Percentiles rank a stretch among this genome's conserved stretches.
Evolutionary conservation across 805 yeast species (phyloP).

Genomic region (Wickerhamomyces chaumierensis): DNA sequence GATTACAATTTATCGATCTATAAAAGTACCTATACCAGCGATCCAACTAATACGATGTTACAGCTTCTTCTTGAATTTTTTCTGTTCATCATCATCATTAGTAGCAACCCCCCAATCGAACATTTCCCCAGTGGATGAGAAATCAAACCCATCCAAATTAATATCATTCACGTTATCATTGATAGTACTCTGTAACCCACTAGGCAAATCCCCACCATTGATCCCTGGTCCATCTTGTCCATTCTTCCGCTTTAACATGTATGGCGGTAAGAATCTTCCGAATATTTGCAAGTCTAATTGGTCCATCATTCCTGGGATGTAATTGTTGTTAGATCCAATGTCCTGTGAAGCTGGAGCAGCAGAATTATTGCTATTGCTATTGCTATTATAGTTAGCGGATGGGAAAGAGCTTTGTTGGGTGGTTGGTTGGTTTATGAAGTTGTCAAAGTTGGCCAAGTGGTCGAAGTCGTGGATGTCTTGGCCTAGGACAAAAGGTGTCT

Average conservation of each 20-base stretch:
- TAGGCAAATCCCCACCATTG: constrained; percentile 19
- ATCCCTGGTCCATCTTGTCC: constrained; percentile 18
- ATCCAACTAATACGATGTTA: no score
- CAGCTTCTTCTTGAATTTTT: no score
- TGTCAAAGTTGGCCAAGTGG: constrained; percentile 20
- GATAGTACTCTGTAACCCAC: constrained; percentile 7
- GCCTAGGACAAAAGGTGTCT: constrained; percentile 12
- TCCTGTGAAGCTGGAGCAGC: constrained; percentile 1
- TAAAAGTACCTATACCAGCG: no score
- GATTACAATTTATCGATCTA: no score
- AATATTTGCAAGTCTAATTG: constrained; percentile 75
- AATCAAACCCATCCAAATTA: not conserved
- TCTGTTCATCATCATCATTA: no score
- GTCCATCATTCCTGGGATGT: constrained; percentile 78
- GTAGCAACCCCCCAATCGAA: no score
- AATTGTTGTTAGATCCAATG: constrained; percentile 18
- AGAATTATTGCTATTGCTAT: constrained; percentile 1
- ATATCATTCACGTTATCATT: not conserved
- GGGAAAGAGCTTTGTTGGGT: not conserved
- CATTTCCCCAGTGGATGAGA: no score
- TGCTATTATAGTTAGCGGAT: not conserved
- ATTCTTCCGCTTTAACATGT: constrained; percentile 41
- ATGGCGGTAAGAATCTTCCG: constrained; percentile 77
- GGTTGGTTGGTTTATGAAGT: constrained; percentile 16
- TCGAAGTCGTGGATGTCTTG: constrained; percentile 16